Base-by-base conservation (phyloP, 2,329 filamentous ascomycete genomes). In the Sclerotiophoma versabilis region DNA sequence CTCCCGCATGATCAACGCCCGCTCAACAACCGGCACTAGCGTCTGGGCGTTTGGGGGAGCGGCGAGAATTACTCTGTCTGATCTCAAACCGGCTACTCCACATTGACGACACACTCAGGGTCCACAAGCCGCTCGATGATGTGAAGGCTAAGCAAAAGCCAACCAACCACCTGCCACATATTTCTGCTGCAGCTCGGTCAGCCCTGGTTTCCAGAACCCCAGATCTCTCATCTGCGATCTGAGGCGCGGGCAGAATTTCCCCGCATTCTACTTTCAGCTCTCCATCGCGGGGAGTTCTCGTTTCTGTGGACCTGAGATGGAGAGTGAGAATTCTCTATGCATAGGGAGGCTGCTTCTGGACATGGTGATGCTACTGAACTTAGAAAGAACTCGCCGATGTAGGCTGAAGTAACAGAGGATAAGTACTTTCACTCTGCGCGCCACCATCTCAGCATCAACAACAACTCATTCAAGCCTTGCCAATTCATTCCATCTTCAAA, bases 211-310 rank as follows among this genome's bases (percentile, higher is more conserved):
- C 60, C 48, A 67, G 55, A 65, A 63, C 58, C 53, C 53, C 52
- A 57, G 51, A 59, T 62, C 55, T 50, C 41, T 41, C 19, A 8
- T 36, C 27, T 45, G 39, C 32, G 29, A 53, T 51, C 41, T 42
- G 25, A 32, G 11, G 53, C 19, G 59, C 69, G 70, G 70, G 62
- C 57, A 60, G 50, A 70, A 63, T 71, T 71, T 56, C 70, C 69
- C 66, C 58, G 51, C 57, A 50, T 48, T 44, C 57, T 54, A 15
- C 45, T 56, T 54, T 54, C 43, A 58, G 58, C 54, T 29, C 20
- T 37, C 12, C 42, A 29, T 38, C 58, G 60, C 54, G 57, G 58
- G 58, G 55, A 51, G 33, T 57, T 34, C 45, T 57, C 46, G 48
- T 44, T 58, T 49, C 43, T 45, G 58, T 65, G 58, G 64, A 65